Conservation (phyloP, 805 yeast species). For the Grigorovia yakushimaensis region DNA sequence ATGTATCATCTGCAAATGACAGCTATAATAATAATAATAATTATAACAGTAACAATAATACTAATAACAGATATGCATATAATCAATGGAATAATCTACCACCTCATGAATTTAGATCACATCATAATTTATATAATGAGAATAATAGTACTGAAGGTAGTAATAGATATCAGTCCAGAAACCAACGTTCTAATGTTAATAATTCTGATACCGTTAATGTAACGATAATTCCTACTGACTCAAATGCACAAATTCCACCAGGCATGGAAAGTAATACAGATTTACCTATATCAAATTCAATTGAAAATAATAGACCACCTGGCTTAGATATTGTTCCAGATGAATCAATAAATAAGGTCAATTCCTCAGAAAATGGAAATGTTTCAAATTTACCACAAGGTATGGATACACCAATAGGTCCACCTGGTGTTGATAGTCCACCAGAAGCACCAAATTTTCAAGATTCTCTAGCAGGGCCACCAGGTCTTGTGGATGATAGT, state of each 20-base stretch:
- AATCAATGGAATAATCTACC: background rate
- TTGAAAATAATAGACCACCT: background rate
- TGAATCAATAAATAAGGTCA: background rate
- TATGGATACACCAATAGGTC: background rate
- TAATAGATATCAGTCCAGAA: slow-evolving; percentile 1
- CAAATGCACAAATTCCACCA: background rate
- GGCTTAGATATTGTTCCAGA: background rate
- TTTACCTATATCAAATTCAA: background rate
- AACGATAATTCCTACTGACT: no score
- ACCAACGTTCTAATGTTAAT: slow-evolving; percentile 1
- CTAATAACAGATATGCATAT: background rate
- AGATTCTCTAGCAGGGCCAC: background rate
- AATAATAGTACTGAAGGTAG: background rate
- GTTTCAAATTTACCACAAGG: background rate
- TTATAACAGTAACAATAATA: background rate
- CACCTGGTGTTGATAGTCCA: background rate
- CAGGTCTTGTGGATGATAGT: background rate
- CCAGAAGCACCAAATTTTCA: background rate
- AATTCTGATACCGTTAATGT: background rate
- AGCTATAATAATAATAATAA: background rate
- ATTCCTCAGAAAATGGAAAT: background rate
- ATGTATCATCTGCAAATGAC: background rate
- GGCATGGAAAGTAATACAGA: background rate
- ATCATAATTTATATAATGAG: background rate
- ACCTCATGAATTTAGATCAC: background rate